phyloP scores from a whole-genome alignment of 2,329 filamentous ascomycete genomes.

The Pyricularia sp. region DNA sequence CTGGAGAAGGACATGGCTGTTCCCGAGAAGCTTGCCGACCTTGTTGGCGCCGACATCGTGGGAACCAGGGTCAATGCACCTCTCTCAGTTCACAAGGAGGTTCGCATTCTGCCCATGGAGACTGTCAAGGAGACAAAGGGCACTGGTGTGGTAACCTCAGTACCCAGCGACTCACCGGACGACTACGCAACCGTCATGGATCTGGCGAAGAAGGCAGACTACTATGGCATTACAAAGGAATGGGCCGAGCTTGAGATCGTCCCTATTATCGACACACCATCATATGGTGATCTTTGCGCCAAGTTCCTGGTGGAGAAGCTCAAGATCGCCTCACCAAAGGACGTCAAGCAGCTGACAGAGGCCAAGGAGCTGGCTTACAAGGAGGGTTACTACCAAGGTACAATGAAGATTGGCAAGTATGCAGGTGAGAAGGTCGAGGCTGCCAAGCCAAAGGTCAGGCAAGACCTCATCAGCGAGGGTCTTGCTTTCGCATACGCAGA shows the following conservation, averaged over 20 bases:
- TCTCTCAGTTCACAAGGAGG: slow-evolving; percentile 72
- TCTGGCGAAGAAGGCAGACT: slow-evolving; percentile 88
- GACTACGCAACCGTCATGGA: slow-evolving; percentile 87
- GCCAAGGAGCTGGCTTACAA: slow-evolving; percentile 97
- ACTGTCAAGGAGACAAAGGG: slow-evolving; percentile 87
- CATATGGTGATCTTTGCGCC: slow-evolving; percentile 77
- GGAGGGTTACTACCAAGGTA: slow-evolving; percentile 94
- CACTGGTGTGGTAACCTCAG: slow-evolving; percentile 91
- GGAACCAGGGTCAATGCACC: slow-evolving; percentile 87
- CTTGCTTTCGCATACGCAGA: slow-evolving; percentile 89
- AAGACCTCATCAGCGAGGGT: slow-evolving; percentile 64
- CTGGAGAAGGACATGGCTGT: slow-evolving; percentile 70
- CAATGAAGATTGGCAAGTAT: slow-evolving; percentile 79
- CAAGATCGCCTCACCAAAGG: slow-evolving; percentile 96
- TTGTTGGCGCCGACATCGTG: slow-evolving; percentile 70
- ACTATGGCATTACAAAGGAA: slow-evolving; percentile 92
- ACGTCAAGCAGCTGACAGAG: slow-evolving; percentile 72
- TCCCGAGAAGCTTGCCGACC: slow-evolving; percentile 58
- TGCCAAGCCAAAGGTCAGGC: slow-evolving; percentile 74
- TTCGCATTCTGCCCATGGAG: slow-evolving; percentile 92
- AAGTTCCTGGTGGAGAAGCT: slow-evolving; percentile 78
- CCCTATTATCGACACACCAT: slow-evolving; percentile 82
- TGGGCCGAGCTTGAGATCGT: slow-evolving; percentile 89
- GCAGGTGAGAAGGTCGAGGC: slow-evolving; percentile 76
- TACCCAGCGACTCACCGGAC: slow-evolving; percentile 92